These are phyloP conservation scores for Talaromyces sp. DNA, from an alignment of 2,329 filamentous ascomycete genomes.

Conservation along the genomic window DNA sequence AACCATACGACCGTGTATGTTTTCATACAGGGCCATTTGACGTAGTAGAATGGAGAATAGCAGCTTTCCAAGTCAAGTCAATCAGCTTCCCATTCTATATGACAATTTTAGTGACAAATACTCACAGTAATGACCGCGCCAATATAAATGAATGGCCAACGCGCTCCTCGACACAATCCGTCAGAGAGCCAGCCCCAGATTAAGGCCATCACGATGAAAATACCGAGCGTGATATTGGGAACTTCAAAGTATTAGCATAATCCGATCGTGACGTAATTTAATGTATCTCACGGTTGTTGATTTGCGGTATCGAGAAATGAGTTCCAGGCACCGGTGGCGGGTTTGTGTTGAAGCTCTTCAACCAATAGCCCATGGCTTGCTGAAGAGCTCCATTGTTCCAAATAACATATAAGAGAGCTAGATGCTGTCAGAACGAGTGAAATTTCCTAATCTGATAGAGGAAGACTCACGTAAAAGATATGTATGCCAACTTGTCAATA, in stretches of 20 bases:
- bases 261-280: background rate
- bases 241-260: background rate
- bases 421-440: background rate
- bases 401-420: slow-evolving; percentile 35
- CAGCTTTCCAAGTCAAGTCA: slow-evolving; percentile 22
- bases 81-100: background rate
- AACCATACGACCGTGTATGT: slow-evolving; percentile 35
- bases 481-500: slow-evolving; percentile 40
- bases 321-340: slow-evolving; percentile 36
- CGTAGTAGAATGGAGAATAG: slow-evolving; percentile 32
- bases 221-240: slow-evolving; percentile 32
- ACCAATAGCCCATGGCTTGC: slow-evolving; percentile 42
- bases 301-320: slow-evolving; percentile 31
- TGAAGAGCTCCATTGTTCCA: slow-evolving; percentile 40
- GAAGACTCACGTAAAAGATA: slow-evolving; percentile 34
- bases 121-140: slow-evolving; percentile 37
- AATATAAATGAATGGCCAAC: slow-evolving; percentile 40
- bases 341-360: slow-evolving; percentile 40
- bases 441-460: background rate
- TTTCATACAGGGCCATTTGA: slow-evolving; percentile 36
- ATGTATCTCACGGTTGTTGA: slow-evolving; percentile 33
- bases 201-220: slow-evolving; percentile 37
- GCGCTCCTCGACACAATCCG: slow-evolving; percentile 30
- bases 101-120: background rate
- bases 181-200: slow-evolving; percentile 40